Conservation (phyloP, 2,329 filamentous ascomycete species). For the Colletotrichum sp. region DNA sequence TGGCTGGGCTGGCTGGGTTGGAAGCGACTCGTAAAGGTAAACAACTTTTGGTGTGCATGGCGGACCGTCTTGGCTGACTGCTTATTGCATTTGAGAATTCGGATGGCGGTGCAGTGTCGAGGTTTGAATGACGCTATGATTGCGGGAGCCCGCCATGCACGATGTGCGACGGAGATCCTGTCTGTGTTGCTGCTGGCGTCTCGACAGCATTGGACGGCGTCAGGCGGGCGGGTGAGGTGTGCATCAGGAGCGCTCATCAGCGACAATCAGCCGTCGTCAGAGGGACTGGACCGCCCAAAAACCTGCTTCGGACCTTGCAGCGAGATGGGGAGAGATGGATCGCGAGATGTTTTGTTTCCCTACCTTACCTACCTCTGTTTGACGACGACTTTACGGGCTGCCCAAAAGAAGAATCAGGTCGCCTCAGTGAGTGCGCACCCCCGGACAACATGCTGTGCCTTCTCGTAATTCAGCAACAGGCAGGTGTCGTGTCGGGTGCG, state of each 20-base stretch:
- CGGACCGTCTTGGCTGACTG: neutral
- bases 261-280: neutral
- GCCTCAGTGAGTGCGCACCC: neutral
- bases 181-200: constrained; percentile 7
- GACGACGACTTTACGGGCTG: neutral
- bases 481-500: neutral
- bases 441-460: neutral
- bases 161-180: neutral
- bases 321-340: neutral
- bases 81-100: neutral
- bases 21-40: neutral
- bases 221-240: neutral
- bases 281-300: neutral
- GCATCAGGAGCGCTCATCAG: neutral
- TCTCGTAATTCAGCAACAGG: neutral
- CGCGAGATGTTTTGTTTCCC: neutral
- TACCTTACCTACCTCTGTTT: no score
- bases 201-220: neutral
- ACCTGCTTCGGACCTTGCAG: neutral
- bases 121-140: constrained; percentile 11
- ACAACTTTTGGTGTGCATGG: neutral
- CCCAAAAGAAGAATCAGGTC: neutral
- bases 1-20: neutral
- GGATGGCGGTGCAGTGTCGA: neutral
- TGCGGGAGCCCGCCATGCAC: constrained; percentile 2